Conservation (phyloP, 345 rosid genomes). For the Conringia planisiliqua region DNA sequence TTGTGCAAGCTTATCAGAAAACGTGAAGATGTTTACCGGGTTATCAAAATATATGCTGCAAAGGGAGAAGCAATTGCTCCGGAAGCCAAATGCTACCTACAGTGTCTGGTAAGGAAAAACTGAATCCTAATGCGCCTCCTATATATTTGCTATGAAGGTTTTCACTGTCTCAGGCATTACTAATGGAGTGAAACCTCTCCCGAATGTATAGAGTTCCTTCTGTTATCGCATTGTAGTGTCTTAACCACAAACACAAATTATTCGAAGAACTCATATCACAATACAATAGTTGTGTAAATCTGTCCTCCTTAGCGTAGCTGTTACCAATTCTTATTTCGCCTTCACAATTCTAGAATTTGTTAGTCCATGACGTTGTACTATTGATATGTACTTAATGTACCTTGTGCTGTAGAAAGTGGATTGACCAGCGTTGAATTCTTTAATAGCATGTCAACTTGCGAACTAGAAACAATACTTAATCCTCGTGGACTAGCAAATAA, state of each 20-base stretch:
- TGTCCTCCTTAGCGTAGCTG: not conserved
- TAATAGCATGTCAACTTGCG: not conserved
- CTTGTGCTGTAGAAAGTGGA: not conserved
- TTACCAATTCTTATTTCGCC: not conserved
- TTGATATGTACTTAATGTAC: not conserved
- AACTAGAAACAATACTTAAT: not conserved
- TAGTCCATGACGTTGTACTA: not conserved
- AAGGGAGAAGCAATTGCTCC: slow-evolving; percentile 56
- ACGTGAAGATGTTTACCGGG: slow-evolving; percentile 80
- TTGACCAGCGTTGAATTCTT: not conserved
- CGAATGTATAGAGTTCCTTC: not conserved
- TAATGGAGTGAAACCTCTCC: not conserved
- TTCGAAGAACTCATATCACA: not conserved
- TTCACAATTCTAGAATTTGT: not conserved
- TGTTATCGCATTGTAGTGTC: not conserved
- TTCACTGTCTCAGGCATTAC: slow-evolving; percentile 3
- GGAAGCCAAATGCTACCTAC: slow-evolving; percentile 59
- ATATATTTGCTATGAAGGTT: too few species aligned
- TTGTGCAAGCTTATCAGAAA: slow-evolving; percentile 59
- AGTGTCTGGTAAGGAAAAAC: slow-evolving; percentile 73
- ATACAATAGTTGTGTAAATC: not conserved
- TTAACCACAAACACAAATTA: not conserved
- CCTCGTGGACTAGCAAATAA: slow-evolving; percentile 5
- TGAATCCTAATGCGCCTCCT: not conserved
- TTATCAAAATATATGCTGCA: slow-evolving; percentile 57